Evolutionary conservation across 2,329 filamentous ascomycete species (phyloP).

Genomic region (Trichoderma gracile): DNA sequence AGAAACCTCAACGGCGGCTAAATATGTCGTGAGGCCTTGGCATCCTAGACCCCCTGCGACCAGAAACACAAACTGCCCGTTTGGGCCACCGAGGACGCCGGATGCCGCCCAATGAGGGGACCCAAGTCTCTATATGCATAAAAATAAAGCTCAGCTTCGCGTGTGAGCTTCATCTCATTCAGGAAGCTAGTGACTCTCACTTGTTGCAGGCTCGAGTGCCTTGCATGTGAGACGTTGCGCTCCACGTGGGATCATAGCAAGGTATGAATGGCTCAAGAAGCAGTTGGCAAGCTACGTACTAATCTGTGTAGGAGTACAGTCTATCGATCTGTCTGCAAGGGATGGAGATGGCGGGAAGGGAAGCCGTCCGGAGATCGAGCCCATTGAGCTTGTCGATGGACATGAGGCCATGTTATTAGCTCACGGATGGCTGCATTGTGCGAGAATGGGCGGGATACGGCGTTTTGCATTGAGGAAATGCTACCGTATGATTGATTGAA

Average conservation of each 20-base stretch:
- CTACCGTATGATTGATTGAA: background rate
- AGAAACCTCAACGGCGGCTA: background rate
- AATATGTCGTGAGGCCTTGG: background rate
- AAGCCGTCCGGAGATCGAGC: background rate
- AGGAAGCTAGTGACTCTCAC: background rate
- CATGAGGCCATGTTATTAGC: background rate
- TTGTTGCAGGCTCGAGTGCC: background rate
- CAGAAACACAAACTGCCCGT: background rate
- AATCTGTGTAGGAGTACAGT: too few relatives aligned
- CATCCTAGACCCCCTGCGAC: background rate
- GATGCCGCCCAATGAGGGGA: background rate
- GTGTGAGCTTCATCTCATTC: background rate
- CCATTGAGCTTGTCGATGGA: background rate
- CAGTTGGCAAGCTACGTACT: background rate
- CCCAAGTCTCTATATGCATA: background rate
- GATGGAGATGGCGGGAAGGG: background rate
- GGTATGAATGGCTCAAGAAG: background rate
- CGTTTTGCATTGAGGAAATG: background rate
- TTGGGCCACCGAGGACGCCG: constrained; percentile 1
- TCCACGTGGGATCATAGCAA: background rate
- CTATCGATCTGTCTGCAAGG: background rate
- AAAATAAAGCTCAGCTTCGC: background rate
- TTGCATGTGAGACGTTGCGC: too few relatives aligned
- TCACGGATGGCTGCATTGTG: too few relatives aligned
- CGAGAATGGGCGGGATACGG: background rate